Evolutionary conservation across 306 rosid genomes (phyloP), one percentile per base, ranked within the genome.

Genomic region (Ormosia semicastrata): DNA sequence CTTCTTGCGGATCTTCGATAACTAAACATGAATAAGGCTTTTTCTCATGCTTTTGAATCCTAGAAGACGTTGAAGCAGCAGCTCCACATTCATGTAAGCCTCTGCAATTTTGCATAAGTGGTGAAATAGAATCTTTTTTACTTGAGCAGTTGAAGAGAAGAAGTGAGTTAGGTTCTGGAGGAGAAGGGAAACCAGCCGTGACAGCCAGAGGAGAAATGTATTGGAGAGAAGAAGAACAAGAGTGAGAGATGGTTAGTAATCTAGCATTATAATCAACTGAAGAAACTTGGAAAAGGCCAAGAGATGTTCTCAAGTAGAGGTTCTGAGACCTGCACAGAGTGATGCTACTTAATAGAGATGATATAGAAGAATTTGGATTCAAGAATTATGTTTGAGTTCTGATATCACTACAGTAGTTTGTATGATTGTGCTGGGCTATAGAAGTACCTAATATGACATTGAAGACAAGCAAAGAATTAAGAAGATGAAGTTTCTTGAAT

Each of bases 131-230:
- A 11, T 66, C 70, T 32, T 11, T 71, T 79, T 3, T 43, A 37
- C 63, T 77, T 75, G 87, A 77, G 89, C 91, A 89, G 71, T 91
- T 76, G 83, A 76, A 82, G 81, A 91, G 92, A 39, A 89, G 75
- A 39, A 87, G 83, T 34, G 89, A 87, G 79, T 82, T 78, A 4
- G 78, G 83, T 8, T 49, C 50, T 54, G 84, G 82, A 13, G 89
- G 81, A 77, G 91, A 80, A 73, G 86, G 87, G 63, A 87, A 87
- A 14, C 89, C 89, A 37, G 82, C 11, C 0, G 50, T 63, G 5
- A 62, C 62, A 62, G 50, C 49, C 13, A 77, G 41, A 66, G 82
- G 74, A 65, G 81, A 84, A 39, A 83, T 78, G 70, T 76, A 87
- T 66, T 77, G 71, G 71, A 8, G 71, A 72, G 89, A 76, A 50